These are phyloP conservation scores for Lasiodiplodia theobromae DNA, from an alignment of 2,329 filamentous ascomycete species.

Conservation along the genomic window DNA sequence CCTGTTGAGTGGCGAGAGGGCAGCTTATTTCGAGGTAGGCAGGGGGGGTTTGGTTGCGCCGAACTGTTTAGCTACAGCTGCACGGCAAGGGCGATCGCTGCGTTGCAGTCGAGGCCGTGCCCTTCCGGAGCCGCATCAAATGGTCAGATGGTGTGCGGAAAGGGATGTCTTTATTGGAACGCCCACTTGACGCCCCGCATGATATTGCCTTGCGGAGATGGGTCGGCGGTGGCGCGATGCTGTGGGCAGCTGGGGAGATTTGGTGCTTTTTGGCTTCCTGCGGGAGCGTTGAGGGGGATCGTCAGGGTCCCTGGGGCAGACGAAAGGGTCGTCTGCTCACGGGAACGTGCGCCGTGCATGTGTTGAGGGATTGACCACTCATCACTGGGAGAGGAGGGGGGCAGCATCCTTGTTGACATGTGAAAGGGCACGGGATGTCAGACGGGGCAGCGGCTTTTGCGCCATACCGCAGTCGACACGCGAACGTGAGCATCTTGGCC, in stretches of 20 bases:
- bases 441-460: conserved; percentile 7
- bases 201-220: conserved; percentile 8
- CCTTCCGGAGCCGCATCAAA: neutral
- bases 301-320: conserved; percentile 13
- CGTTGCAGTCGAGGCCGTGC: neutral
- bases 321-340: neutral
- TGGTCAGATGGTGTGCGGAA: neutral
- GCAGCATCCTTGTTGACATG: neutral
- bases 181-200: neutral
- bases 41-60: neutral
- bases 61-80: neutral
- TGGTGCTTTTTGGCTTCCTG: neutral
- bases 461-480: neutral
- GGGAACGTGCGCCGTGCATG: conserved; percentile 22
- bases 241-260: neutral
- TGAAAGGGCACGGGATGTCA: conserved; percentile 12
- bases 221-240: neutral
- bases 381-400: neutral
- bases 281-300: conserved; percentile 27
- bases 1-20: neutral
- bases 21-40: neutral
- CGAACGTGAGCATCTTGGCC: neutral
- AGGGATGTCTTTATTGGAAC: neutral
- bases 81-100: conserved; percentile 1
- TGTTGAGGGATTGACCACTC: conserved; percentile 26